These are phyloP conservation scores for Patellaria atrata DNA, from an alignment of 495 filamentous ascomycete genomes.

Conservation along the genomic window DNA sequence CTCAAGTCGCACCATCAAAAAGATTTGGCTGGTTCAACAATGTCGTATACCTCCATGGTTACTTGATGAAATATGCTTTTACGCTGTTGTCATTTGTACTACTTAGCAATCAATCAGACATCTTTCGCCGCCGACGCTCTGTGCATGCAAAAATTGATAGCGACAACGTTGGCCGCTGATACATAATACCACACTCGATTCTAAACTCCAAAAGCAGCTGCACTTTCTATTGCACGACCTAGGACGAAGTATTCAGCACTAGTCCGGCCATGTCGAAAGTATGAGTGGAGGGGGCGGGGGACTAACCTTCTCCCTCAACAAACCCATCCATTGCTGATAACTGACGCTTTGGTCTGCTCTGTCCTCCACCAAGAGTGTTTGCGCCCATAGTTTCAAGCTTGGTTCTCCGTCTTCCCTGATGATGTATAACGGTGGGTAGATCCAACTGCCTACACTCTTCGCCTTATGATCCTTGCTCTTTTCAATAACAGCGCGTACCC, in stretches of 20 bases:
- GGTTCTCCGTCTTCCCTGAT: conserved; percentile 94
- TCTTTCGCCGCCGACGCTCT: no score
- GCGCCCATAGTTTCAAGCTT: conserved; percentile 87
- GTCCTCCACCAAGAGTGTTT: conserved; percentile 91
- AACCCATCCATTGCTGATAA: conserved; percentile 83
- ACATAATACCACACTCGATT: no score
- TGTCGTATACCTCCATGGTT: no score
- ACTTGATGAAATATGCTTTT: no score
- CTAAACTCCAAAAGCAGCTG: neutral
- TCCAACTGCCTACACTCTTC: conserved; percentile 78
- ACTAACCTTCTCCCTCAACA: conserved; percentile 88
- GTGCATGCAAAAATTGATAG: no score
- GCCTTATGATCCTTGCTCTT: conserved; percentile 81
- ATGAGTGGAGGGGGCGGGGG: conserved; percentile 10
- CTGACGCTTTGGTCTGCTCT: conserved; percentile 87
- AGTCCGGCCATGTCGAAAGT: conserved; percentile 16
- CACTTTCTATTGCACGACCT: conserved; percentile 18
- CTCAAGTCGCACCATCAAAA: no score
- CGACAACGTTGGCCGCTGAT: no score
- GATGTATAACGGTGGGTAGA: conserved; percentile 82
- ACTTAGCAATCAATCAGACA: no score
- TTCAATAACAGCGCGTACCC: conserved; percentile 72
- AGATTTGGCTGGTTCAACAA: no score
- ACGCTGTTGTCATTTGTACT: no score
- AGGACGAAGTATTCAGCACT: neutral